Base-by-base conservation (phyloP, 768 basidiomycete genomes). In the Podaxis rugospora region DNA sequence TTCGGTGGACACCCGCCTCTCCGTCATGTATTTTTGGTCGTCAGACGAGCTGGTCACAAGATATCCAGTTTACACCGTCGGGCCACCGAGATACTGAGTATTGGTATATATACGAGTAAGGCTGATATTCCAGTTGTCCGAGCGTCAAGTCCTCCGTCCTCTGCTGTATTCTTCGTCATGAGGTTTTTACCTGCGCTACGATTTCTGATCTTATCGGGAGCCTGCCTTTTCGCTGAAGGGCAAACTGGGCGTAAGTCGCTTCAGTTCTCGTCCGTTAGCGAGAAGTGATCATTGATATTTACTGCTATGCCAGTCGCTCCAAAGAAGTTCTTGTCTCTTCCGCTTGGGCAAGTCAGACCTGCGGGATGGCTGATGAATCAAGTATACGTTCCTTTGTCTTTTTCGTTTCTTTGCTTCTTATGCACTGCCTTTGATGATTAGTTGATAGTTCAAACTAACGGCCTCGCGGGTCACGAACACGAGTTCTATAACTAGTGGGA, bases 301-400 rank as follows among this genome's bases (percentile, higher is more conserved):
- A 55, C 32, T 23, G 16, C 52, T 2, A 32, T 32, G 32, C 9
- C 32, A 80, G 78, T 80, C 60, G 76, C 77, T 13, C 76, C 78
- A 1, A 78, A 76, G 67, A 77, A 75, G 64, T 80, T 70, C 63
- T 64, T 75, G 18, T 72, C 75, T 14, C 52, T 80, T 13, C 78
- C 78, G 6, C 68, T 80, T 18, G 77, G 78, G 16, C 67, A 70
- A 36, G 65, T 80, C 6, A 70, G 66, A 59, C 78, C 78, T 7
- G 61, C 75, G 0, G 78, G 78, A 64, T 80, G 78, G 78, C 67
- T 80, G 28, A 66, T 72, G 68, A 76, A 79, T 63, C 78, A 80
- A 62, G 78, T 76, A 64, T 10, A 32, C 13, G 53, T 49, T 47
- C 23, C 16, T 9, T 36, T 21, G 11, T 13, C 25, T 39, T 51